Evolutionary conservation across 441 rosid species (phyloP).

Genomic region (Erodium chrysanthum): DNA sequence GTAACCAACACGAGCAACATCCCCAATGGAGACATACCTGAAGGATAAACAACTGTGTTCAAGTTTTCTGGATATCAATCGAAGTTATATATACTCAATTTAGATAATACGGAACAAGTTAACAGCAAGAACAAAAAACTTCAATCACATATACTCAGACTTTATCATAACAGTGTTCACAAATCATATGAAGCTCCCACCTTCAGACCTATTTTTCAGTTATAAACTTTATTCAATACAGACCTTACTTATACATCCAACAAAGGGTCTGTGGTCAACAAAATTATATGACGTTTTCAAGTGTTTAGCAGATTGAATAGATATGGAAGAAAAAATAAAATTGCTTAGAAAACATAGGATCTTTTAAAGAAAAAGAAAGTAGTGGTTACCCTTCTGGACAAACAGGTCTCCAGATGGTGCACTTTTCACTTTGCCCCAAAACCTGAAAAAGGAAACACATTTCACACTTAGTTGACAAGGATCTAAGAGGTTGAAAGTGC

Average conservation of each 20-base stretch:
- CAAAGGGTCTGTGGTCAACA: too few relatives aligned
- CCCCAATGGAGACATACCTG: conserved; percentile 81
- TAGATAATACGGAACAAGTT: not conserved
- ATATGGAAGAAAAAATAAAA: not conserved
- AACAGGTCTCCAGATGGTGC: conserved; percentile 87
- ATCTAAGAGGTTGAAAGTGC: too few relatives aligned
- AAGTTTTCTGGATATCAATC: too few relatives aligned
- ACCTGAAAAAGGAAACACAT: conserved; percentile 32
- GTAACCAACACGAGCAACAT: conserved; percentile 70
- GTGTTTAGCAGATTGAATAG: too few relatives aligned
- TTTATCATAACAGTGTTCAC: too few relatives aligned
- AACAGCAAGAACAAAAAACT: not conserved
- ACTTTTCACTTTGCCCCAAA: conserved; percentile 45
- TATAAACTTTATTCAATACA: not conserved
- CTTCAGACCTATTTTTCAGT: too few relatives aligned
- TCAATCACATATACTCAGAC: not conserved
- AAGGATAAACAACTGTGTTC: not conserved
- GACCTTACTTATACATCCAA: too few relatives aligned
- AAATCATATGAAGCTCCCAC: too few relatives aligned
- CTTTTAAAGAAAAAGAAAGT: not conserved
- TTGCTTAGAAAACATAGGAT: not conserved
- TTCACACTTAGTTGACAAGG: not conserved
- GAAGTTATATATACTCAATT: not conserved
- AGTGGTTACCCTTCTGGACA: conserved; percentile 73
- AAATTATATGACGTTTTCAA: too few relatives aligned